phyloP scores from a whole-genome alignment of 2,329 filamentous ascomycete genomes.

The Scedosporium apiospermum region DNA sequence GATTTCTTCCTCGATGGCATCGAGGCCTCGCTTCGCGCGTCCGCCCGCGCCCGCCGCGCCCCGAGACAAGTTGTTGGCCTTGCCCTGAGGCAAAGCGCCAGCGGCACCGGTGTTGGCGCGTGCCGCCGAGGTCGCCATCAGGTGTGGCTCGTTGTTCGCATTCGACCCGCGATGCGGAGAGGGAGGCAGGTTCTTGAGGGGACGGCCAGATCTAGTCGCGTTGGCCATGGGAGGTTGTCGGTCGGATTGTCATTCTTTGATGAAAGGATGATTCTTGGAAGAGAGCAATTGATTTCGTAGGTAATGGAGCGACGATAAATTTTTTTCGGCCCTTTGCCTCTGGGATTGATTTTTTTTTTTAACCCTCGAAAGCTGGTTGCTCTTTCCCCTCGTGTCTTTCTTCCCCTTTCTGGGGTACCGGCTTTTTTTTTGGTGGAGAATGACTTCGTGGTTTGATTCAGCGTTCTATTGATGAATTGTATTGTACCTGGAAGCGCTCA shows the following conservation, averaged over 20 bases:
- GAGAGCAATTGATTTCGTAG: neutral
- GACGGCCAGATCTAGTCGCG: slow-evolving; percentile 39
- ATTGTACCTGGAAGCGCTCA: too few species aligned
- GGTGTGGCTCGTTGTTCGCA: slow-evolving; percentile 17
- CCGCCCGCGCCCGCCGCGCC: slow-evolving; percentile 19
- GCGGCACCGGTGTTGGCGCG: slow-evolving; percentile 16
- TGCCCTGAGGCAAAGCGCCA: slow-evolving; percentile 16
- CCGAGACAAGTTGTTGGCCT: slow-evolving; percentile 20
- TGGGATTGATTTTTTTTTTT: neutral
- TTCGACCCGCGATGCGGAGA: slow-evolving; percentile 10
- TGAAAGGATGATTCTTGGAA: neutral
- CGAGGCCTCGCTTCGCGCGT: slow-evolving; percentile 40
- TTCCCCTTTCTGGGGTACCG: neutral
- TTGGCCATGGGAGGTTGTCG: slow-evolving; percentile 35
- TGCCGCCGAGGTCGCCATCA: slow-evolving; percentile 19
- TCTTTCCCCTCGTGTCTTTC: neutral
- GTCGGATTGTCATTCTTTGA: too few species aligned
- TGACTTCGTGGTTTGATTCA: neutral
- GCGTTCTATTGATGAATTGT: too few species aligned
- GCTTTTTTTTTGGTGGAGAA: neutral
- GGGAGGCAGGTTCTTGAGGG: slow-evolving; percentile 36
- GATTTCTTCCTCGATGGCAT: slow-evolving; percentile 31
- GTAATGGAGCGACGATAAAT: neutral
- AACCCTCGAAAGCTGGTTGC: neutral
- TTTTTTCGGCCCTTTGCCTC: neutral